Base-by-base conservation (phyloP, 805 yeast species). In the Grigorovia yakushimaensis region DNA sequence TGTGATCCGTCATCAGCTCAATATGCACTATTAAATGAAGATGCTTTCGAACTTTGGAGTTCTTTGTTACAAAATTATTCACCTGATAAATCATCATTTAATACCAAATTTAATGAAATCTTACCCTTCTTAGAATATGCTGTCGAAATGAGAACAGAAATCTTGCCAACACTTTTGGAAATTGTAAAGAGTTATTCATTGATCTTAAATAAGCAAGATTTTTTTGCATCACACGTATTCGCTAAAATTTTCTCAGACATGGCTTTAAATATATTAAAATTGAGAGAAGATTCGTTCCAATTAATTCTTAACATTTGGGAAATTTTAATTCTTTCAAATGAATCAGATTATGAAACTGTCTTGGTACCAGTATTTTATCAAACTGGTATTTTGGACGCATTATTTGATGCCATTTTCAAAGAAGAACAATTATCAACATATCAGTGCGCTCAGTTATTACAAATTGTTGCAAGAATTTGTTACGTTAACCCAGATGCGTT, bases 21-120 rank as follows among this genome's bases (percentile, higher is more conserved):
- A 45, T 75, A 77, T 49, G 67, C 76, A 2, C 68, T 85, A 46
- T 62, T 89, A 9, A 73, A 82, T 18, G 97, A 89, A 59, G 97
- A 89, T 66, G 96, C 94, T 0, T 79, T 77, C 58, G 95, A 87
- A 48, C 69, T 89, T 39, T 88, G 96, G 95, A 69, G 76, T n/a
- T 71, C 82, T 1, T 61, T 84, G 2, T 60, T 88, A 45, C 84
- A 78, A 51, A 79, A 80, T 51, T 75, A 76, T 46, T 85, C 91
- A 0, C 38, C 47, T 1, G 51, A 58, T 13, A 61, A 59, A 27
- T 47, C 49, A n/a, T 44, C 48, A 4, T 54, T 64, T 3, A 65
- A 65, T 27, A 61, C 65, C 13, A 70, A 68, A 36, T 62, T 84
- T 23, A 47, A 72, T 3, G 67, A 68, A 17, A 55, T 75, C 17